Evolutionary conservation across 352 stramenopile genomes (phyloP).

Genomic region (Phytophthora tubulina): DNA sequence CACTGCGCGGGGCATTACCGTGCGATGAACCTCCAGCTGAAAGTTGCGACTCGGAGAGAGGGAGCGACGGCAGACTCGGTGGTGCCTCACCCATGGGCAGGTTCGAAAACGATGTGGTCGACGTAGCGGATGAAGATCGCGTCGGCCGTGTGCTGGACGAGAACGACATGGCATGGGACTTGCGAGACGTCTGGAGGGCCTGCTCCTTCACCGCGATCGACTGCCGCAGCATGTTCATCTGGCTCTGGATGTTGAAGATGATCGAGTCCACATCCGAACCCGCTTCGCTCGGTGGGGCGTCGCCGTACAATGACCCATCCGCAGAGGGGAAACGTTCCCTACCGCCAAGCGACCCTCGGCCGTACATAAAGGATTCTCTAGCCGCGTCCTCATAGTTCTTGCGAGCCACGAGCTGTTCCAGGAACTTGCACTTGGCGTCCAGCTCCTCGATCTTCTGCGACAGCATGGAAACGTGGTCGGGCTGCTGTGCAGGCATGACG

Average conservation of each 20-base stretch:
- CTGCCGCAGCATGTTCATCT: conserved; percentile 84
- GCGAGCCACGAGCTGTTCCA: conserved; percentile 76
- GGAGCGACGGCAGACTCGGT: conserved; percentile 51
- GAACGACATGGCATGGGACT: conserved; percentile 66
- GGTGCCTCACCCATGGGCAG: conserved; percentile 42
- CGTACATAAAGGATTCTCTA: conserved; percentile 43
- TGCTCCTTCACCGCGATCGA: conserved; percentile 77
- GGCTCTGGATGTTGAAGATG: conserved; percentile 83
- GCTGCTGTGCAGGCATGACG: conserved; percentile 55
- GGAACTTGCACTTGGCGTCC: conserved; percentile 82
- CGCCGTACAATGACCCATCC: conserved; percentile 43
- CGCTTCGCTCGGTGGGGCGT: conserved; percentile 42
- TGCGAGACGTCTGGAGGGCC: conserved; percentile 56
- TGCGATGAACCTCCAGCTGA: conserved; percentile 46
- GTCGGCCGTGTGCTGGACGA: conserved; percentile 70
- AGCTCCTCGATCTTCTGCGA: conserved; percentile 80
- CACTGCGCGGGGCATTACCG: conserved; percentile 30
- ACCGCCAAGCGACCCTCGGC: conserved; percentile 28
- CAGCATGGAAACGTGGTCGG: conserved; percentile 71
- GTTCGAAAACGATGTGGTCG: conserved; percentile 59
- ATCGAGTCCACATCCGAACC: conserved; percentile 71
- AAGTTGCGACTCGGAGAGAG: conserved; percentile 56
- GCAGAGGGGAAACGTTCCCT: conserved; percentile 35
- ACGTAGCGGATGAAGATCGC: conserved; percentile 73
- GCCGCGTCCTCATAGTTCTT: conserved; percentile 55